phyloP scores from a whole-genome alignment of 768 basidiomycete species.

The Hypholoma fasciculare region DNA sequence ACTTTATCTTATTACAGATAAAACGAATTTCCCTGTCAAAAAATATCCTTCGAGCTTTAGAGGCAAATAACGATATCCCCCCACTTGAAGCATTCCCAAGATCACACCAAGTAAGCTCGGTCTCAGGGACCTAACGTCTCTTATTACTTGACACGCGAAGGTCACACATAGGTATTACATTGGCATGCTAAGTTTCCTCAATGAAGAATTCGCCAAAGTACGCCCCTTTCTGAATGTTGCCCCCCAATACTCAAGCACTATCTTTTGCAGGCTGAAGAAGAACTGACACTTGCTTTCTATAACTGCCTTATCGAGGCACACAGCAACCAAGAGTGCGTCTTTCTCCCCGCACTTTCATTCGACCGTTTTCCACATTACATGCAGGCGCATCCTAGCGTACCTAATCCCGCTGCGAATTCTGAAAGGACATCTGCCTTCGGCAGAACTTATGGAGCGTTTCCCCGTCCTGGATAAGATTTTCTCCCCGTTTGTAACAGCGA shows the following conservation, averaged over 20 bases:
- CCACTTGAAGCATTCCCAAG: constrained; percentile 73
- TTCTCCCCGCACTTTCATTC: not conserved
- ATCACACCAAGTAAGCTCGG: constrained; percentile 72
- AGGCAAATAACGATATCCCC: constrained; percentile 85
- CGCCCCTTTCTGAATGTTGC: constrained; percentile 6
- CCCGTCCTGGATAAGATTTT: constrained; percentile 74
- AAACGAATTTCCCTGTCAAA: constrained; percentile 90
- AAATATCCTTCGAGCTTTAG: constrained; percentile 87
- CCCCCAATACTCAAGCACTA: not conserved
- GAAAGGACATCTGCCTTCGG: constrained; percentile 82
- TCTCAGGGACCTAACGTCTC: not conserved
- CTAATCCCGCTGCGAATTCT: constrained; percentile 88
- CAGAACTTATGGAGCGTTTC: constrained; percentile 68
- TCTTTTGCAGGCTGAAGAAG: constrained; percentile 67
- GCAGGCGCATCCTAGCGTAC: constrained; percentile 87
- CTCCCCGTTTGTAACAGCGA: constrained; percentile 77
- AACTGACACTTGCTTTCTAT: constrained; percentile 85
- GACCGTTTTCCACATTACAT: constrained; percentile 2
- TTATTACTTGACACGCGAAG: constrained; percentile 39
- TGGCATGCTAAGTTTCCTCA: constrained; percentile 92
- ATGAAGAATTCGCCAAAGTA: constrained; percentile 88
- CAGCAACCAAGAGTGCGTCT: constrained; percentile 78
- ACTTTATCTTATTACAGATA: constrained; percentile 48
- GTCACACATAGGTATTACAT: constrained; percentile 95
- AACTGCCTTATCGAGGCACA: constrained; percentile 71